A percentile compares a stretch with the other conserved stretches of the same genome.
These are phyloP conservation scores for Rhynchospora pubera DNA, from an alignment of 176 grass and related monocot genomes.

Conservation along the genomic window DNA sequence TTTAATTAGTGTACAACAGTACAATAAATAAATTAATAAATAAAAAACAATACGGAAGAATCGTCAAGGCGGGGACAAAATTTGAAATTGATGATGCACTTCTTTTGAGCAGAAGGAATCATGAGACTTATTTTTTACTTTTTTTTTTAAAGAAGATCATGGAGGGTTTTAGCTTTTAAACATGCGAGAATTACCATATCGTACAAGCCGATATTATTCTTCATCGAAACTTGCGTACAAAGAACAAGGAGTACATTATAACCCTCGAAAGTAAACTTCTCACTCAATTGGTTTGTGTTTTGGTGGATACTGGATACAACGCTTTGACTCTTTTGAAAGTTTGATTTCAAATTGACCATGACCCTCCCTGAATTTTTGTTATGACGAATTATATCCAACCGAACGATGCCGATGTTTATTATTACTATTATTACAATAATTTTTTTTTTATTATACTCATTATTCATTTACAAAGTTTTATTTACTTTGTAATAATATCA, in stretches of 20 bases:
- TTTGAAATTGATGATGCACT: neutral
- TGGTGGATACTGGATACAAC: neutral
- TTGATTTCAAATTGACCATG: neutral
- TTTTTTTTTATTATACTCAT: too few species aligned
- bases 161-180: neutral
- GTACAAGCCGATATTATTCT: neutral
- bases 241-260: neutral
- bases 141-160: neutral
- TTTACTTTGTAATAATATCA: too few species aligned
- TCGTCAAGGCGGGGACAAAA: neutral
- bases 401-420: too few species aligned
- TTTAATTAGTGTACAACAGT: neutral
- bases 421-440: too few species aligned
- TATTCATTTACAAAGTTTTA: too few species aligned
- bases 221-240: neutral
- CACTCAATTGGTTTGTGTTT: neutral
- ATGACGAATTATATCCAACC: too few species aligned
- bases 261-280: neutral
- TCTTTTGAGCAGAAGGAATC: slow-evolving; percentile 3
- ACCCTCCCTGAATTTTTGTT: too few species aligned
- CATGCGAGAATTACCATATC: neutral
- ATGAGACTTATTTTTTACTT: neutral
- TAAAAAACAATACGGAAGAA: neutral
- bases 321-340: neutral
- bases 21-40: neutral